phyloP scores from a whole-genome alignment of 768 basidiomycete species.

The Tylopilus plumbeoviolaceoides region DNA sequence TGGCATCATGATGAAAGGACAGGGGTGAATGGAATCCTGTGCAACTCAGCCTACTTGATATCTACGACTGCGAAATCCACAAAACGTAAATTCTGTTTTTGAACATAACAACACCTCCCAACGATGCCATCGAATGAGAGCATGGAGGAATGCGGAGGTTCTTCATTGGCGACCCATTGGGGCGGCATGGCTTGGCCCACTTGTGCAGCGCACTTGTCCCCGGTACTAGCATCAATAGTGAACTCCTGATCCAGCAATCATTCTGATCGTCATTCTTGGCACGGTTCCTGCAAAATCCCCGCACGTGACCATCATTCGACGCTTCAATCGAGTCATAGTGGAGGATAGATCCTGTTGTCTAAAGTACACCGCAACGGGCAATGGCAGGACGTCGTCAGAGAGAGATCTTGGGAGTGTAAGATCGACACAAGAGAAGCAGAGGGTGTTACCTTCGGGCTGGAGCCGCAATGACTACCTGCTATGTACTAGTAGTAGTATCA shows the following conservation, averaged over 20 bases:
- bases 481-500: too few species aligned
- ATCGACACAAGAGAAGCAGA: slow-evolving; percentile 1
- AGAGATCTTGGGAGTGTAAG: not conserved
- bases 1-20: too few species aligned
- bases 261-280: too few species aligned
- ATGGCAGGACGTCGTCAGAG: not conserved
- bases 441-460: not conserved
- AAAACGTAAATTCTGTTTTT: not conserved
- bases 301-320: slow-evolving; percentile 6
- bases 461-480: not conserved
- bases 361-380: not conserved
- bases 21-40: too few species aligned
- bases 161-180: not conserved
- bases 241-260: slow-evolving; percentile 1
- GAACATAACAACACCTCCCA: slow-evolving; percentile 5
- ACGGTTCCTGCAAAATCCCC: slow-evolving; percentile 2
- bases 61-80: not conserved
- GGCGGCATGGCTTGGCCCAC: not conserved
- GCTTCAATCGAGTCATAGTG: not conserved
- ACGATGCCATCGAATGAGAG: slow-evolving; percentile 1
- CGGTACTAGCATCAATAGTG: slow-evolving; percentile 1
- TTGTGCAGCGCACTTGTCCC: not conserved
- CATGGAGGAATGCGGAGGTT: not conserved
- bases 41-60: not conserved
- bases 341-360: not conserved